These are phyloP conservation scores for Sindora glabra DNA, from an alignment of 306 rosid genomes.

Conservation along the genomic window DNA sequence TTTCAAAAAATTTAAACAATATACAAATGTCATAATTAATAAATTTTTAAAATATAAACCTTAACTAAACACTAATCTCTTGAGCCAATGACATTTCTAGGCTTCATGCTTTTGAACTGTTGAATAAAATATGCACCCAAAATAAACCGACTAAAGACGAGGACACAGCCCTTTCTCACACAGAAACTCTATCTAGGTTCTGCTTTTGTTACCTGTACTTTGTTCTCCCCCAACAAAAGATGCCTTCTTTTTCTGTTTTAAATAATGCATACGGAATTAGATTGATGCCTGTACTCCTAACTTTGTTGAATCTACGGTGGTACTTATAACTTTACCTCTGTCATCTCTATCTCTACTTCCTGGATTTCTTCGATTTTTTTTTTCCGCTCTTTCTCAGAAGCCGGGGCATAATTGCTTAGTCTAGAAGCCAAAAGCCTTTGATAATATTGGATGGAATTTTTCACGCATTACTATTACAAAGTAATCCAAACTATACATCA, in stretches of 20 bases:
- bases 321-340: constrained; percentile 19
- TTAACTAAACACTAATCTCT: no score
- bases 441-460: not conserved
- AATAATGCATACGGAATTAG: constrained; percentile 30
- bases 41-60: no score
- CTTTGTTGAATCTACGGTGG: constrained; percentile 18
- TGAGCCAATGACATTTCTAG: no score
- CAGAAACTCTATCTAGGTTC: not conserved
- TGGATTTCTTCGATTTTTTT: not conserved
- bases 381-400: constrained; percentile 7
- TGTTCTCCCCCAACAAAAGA: constrained; percentile 18
- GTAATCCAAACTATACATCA: no score
- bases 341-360: not conserved
- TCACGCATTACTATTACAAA: no score
- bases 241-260: constrained; percentile 26
- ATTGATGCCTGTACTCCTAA: constrained; percentile 24
- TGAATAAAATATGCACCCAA: no score
- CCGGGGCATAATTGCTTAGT: constrained; percentile 3
- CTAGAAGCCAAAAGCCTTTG: constrained; percentile 3
- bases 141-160: no score
- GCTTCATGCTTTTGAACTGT: no score
- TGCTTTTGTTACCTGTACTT: constrained; percentile 1
- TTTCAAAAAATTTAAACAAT: no score
- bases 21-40: no score
- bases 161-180: not conserved